phyloP scores from a whole-genome alignment of 2,329 filamentous ascomycete species.

The Zelopaecilomyces penicillatus region DNA sequence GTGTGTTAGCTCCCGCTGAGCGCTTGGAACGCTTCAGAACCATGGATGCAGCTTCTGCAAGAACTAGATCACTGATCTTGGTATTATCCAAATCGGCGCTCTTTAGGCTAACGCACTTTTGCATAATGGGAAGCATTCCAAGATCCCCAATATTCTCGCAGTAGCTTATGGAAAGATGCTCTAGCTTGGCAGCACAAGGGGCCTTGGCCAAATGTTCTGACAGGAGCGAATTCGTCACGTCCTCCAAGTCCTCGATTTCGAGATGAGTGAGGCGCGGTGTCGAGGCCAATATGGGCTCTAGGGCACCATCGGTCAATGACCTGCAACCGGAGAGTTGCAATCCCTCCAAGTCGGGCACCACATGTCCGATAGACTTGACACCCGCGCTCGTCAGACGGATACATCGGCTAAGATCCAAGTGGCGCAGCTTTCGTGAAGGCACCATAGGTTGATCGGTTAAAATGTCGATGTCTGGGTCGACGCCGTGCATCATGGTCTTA shows the following conservation, averaged over 20 bases:
- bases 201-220: conserved; percentile 65
- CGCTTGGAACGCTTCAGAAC: conserved; percentile 54
- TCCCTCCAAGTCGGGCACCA: conserved; percentile 72
- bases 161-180: conserved; percentile 81
- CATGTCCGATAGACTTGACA: conserved; percentile 61
- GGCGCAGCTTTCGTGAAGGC: conserved; percentile 67
- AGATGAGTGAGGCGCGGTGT: conserved; percentile 73
- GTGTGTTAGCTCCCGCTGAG: conserved; percentile 27
- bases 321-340: conserved; percentile 73
- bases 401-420: conserved; percentile 80
- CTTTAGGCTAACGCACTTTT: conserved; percentile 59
- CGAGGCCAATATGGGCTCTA: conserved; percentile 65
- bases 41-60: conserved; percentile 77
- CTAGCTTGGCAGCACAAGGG: conserved; percentile 61
- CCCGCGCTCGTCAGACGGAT: conserved; percentile 62
- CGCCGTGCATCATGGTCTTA: conserved; percentile 64
- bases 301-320: conserved; percentile 62
- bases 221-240: conserved; percentile 67
- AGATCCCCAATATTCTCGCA: conserved; percentile 78
- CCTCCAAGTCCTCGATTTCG: conserved; percentile 77
- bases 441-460: conserved; percentile 70
- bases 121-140: conserved; percentile 76
- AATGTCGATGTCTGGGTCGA: conserved; percentile 69
- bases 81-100: conserved; percentile 90
- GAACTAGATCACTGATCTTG: conserved; percentile 73